Evolutionary conservation across 2,329 filamentous ascomycete species (phyloP).

Genomic region (Penicillium sp.): DNA sequence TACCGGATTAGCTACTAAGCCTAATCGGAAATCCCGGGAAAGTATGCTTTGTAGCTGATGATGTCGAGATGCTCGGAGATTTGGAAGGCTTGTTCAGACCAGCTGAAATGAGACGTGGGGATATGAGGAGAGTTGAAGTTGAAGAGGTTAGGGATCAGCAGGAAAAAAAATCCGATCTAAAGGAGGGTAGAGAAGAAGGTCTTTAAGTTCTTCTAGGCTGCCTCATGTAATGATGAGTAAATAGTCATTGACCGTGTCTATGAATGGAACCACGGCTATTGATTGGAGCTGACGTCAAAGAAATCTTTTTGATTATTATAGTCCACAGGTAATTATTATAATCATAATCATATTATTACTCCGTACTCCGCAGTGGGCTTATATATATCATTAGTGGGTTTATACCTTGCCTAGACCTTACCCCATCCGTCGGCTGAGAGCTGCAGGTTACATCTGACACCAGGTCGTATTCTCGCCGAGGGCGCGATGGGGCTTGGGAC

Average conservation of each 20-base stretch:
- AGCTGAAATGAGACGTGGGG: slow-evolving; percentile 18
- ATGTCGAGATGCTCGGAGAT: not conserved
- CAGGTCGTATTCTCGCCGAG: slow-evolving; percentile 7
- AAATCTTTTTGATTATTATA: not conserved
- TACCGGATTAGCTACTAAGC: not conserved
- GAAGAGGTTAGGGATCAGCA: not conserved
- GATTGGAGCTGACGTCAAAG: slow-evolving; percentile 12
- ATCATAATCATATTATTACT: not conserved
- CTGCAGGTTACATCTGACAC: slow-evolving; percentile 11
- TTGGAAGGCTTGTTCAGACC: slow-evolving; percentile 18
- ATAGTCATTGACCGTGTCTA: slow-evolving; percentile 9
- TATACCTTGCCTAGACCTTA: not conserved
- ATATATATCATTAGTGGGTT: not conserved
- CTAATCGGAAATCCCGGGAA: not conserved
- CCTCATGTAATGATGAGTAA: slow-evolving; percentile 20
- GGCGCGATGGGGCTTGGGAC: not conserved
- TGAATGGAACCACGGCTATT: slow-evolving; percentile 10
- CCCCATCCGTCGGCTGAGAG: slow-evolving; percentile 4
- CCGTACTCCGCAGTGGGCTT: no score
- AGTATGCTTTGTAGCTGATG: not conserved
- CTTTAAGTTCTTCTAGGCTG: slow-evolving; percentile 1
- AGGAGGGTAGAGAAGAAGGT: not conserved
- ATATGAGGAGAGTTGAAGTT: not conserved
- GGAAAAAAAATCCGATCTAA: not conserved
- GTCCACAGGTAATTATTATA: not conserved